phyloP scores from a whole-genome alignment of 257 asterid species.

The Penstemon eatonii region DNA sequence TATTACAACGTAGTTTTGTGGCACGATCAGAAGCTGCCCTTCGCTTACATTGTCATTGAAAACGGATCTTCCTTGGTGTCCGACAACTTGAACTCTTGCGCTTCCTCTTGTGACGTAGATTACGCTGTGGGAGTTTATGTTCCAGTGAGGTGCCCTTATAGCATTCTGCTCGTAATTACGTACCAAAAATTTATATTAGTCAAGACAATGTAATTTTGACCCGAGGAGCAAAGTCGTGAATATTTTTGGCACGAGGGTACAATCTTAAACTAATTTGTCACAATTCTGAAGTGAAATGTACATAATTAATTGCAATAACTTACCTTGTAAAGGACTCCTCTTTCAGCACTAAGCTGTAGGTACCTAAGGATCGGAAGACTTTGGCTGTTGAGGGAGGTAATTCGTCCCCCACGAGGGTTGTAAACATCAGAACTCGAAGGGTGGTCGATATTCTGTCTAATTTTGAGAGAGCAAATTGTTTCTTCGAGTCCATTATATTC shows the following conservation, averaged over 20 bases:
- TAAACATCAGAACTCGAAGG: constrained; percentile 43
- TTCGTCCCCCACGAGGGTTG: constrained; percentile 63
- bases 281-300: too few species aligned
- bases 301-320: not conserved
- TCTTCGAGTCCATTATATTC: constrained; percentile 54
- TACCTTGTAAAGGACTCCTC: constrained; percentile 57
- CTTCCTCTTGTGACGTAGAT: constrained; percentile 52
- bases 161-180: constrained; percentile 42
- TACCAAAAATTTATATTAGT: not conserved
- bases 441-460: constrained; percentile 45
- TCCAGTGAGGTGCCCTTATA: constrained; percentile 49
- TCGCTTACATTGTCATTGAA: constrained; percentile 47
- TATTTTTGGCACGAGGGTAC: too few species aligned
- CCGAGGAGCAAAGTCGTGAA: too few species aligned
- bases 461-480: constrained; percentile 45
- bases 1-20: constrained; percentile 52
- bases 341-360: constrained; percentile 54
- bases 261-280: too few species aligned
- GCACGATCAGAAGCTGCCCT: constrained; percentile 54
- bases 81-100: constrained; percentile 58
- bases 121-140: constrained; percentile 44
- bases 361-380: constrained; percentile 47
- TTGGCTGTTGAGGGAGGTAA: constrained; percentile 51
- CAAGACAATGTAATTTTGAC: too few species aligned
- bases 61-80: constrained; percentile 39